Evolutionary conservation across 495 filamentous ascomycete species (phyloP), one percentile per base, ranked within the genome.

Genomic region (Darksidea phi): DNA sequence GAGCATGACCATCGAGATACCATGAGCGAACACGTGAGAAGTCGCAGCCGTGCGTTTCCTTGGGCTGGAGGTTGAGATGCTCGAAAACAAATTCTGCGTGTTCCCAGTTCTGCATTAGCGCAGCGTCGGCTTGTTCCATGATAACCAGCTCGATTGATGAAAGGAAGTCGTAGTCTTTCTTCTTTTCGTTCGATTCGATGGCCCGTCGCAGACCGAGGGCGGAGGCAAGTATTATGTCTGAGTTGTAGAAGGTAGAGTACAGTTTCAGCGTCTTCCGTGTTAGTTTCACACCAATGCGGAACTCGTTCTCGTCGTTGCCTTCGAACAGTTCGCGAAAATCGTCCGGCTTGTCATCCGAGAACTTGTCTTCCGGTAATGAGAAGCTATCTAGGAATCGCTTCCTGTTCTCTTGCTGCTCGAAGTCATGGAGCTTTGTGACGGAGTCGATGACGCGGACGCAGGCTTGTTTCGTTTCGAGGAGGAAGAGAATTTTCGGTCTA

Each of bases 101-200:
- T 67, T 96, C 92, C 94, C 95, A 97, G 74, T 96, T 96, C 70
- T 98, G 94, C 92, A 96, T 97, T 17, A 92, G 81, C 15, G 97
- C 79, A 1, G 91, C 91, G 72, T 97, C 95, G 41, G 91, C 89
- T 71, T 96, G 91, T 73, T 98, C 94, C 47, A 95, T 79, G 37
- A 98, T 78, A 23, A 91, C 85, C 10, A 98, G 71, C 73, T 98
- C 94, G 66, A 98, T 88, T 0, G 91, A 96, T 47, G 86, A 91
- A 20, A 98, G 81, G 71, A 95, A 98, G 72, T 98, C 94, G 66
- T 83, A 85, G 70, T 98, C 94, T 10, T 83, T 77, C 70, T 92
- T 93, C 34, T 64, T 70, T 37, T 84, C 83, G 53, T 88, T 82
- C 43, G 86, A 84, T 37, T 91, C 91, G 63, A 97, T 88, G 50